Evolutionary conservation across 306 rosid genomes (phyloP).

Genomic region (Lithocarpus polystachyus): DNA sequence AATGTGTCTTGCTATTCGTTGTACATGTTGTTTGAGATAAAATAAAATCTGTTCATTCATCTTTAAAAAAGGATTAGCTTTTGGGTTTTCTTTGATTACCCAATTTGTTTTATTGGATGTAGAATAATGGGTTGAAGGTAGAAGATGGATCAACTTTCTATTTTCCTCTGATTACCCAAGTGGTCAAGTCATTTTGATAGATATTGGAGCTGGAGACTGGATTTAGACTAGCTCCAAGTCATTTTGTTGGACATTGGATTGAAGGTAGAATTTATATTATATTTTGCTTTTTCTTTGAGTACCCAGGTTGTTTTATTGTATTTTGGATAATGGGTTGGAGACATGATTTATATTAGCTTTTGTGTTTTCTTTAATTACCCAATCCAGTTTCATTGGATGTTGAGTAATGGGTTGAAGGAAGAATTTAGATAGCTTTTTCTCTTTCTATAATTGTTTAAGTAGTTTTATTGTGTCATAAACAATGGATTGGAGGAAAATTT

Average conservation of each 20-base stretch:
- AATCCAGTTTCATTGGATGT: too few relatives aligned
- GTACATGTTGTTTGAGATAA: too few relatives aligned
- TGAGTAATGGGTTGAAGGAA: too few relatives aligned
- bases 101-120: neutral
- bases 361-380: too few relatives aligned
- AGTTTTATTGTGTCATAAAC: too few relatives aligned
- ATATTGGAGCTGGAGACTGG: neutral
- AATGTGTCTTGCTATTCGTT: too few relatives aligned
- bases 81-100: neutral
- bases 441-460: too few relatives aligned
- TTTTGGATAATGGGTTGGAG: neutral
- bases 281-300: neutral
- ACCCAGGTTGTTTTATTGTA: neutral
- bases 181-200: neutral
- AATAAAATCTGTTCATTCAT: too few relatives aligned
- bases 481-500: too few relatives aligned
- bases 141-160: rapidly evolving
- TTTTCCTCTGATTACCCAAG: neutral
- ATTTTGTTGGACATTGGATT: neutral
- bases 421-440: too few relatives aligned
- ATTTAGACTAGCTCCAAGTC: neutral
- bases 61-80: too few relatives aligned
- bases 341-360: neutral
- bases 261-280: neutral
- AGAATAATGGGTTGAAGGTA: too few relatives aligned